Percentiles rank a stretch among this genome's conserved stretches.
These are phyloP conservation scores for Glaciozyma antarctica DNA, from an alignment of 768 basidiomycete species.

Conservation along the genomic window DNA sequence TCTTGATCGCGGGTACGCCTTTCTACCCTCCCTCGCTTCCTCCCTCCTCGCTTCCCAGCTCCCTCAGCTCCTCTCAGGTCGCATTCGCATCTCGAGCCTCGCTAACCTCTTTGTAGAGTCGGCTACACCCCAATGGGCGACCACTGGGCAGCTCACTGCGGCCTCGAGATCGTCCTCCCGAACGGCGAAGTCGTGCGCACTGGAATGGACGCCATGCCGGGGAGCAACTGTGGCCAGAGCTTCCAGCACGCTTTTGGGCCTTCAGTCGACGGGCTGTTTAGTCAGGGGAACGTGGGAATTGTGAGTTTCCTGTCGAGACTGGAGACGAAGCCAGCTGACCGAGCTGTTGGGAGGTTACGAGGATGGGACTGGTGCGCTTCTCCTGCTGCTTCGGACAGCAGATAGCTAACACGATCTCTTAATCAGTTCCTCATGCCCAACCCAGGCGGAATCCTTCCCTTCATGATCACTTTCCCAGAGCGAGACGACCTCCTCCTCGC, in stretches of 20 bases:
- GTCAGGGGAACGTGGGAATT: conserved; percentile 13
- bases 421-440: conserved; percentile 24
- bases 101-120: background rate
- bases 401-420: background rate
- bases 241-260: conserved; percentile 27
- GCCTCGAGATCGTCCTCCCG: conserved; percentile 30
- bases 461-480: conserved; percentile 16
- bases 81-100: conserved; percentile 8
- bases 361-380: conserved; percentile 24
- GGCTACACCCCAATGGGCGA: conserved; percentile 18
- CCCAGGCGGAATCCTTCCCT: conserved; percentile 25
- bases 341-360: too few relatives aligned
- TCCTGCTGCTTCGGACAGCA: background rate
- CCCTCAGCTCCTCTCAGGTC: too few relatives aligned
- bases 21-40: too few relatives aligned
- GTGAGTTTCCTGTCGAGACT: too few relatives aligned
- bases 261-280: conserved; percentile 27
- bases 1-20: conserved; percentile 2
- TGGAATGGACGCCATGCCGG: conserved; percentile 28
- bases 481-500: conserved; percentile 13
- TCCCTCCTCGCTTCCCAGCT: too few relatives aligned
- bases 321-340: too few relatives aligned
- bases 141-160: conserved; percentile 27
- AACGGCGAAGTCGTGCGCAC: conserved; percentile 29
- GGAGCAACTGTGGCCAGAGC: conserved; percentile 17